A percentile compares a stretch with the other conserved stretches of the same genome.
phyloP scores from a whole-genome alignment of 106 monocot genomes.

The Platanthera zijinensis region DNA sequence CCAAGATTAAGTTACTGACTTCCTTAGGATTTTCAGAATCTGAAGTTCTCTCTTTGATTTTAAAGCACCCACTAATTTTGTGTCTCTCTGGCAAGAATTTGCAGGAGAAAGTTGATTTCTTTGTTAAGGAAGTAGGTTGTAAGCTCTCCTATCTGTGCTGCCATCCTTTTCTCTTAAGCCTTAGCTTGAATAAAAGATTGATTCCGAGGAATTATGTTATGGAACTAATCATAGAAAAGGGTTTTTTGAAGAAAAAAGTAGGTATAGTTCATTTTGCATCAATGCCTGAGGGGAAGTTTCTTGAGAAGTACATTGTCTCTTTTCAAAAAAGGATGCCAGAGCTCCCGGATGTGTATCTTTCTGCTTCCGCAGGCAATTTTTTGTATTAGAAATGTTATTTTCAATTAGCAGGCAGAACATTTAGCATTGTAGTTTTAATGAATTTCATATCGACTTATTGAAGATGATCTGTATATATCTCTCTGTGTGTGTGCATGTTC shows the following conservation, averaged over 20 bases:
- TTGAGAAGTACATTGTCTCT: constrained; percentile 11
- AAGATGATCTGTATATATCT: too few species aligned
- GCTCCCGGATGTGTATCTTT: constrained; percentile 16
- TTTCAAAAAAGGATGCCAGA: constrained; percentile 11
- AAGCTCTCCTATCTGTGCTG: background rate
- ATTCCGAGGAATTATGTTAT: constrained; percentile 19
- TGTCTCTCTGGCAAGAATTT: constrained; percentile 14
- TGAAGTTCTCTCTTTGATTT: constrained; percentile 4
- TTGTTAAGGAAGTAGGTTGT: constrained; percentile 8
- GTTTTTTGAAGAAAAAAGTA: too few species aligned
- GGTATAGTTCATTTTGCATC: too few species aligned
- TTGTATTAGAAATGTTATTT: too few species aligned
- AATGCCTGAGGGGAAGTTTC: background rate
- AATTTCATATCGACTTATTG: too few species aligned
- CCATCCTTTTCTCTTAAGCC: constrained; percentile 12
- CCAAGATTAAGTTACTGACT: background rate
- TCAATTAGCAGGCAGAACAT: too few species aligned
- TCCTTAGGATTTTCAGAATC: constrained; percentile 13
- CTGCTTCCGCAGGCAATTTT: constrained; percentile 9
- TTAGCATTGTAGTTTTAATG: too few species aligned
- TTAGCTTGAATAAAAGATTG: constrained; percentile 15
- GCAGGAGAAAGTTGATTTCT: constrained; percentile 4
- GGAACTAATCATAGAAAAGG: background rate
- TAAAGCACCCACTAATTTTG: background rate
- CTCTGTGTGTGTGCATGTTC: too few species aligned